Evolutionary conservation across 805 yeast genomes (phyloP).

Genomic region (Cyberlindnera mississippiensis): DNA sequence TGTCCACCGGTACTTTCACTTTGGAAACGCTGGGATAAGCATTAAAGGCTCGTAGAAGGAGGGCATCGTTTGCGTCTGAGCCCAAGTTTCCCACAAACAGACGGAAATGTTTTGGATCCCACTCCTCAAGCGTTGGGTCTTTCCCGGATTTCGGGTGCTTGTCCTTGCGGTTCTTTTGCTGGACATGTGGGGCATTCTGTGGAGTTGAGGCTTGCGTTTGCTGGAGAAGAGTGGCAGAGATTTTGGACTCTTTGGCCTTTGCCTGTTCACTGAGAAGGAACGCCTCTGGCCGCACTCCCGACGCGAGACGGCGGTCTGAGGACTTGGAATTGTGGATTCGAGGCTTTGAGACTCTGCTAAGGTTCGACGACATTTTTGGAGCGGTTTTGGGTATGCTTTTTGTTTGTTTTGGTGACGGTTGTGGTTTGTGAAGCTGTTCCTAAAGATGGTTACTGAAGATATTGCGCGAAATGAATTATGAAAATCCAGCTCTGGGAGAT

Average conservation of each 20-base stretch:
- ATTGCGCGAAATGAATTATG: too few species aligned
- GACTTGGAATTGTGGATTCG: slow-evolving; percentile 26
- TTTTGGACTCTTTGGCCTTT: slow-evolving; percentile 9
- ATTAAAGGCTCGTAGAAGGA: slow-evolving; percentile 51
- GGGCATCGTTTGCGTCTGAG: slow-evolving; percentile 56
- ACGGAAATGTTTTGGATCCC: slow-evolving; percentile 70
- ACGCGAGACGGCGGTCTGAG: slow-evolving; percentile 56
- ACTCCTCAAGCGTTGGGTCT: slow-evolving; percentile 40
- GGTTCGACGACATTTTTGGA: not conserved
- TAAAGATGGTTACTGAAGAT: too few species aligned
- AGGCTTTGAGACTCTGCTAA: slow-evolving; percentile 14
- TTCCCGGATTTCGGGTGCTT: not conserved
- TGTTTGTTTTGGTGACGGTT: too few species aligned
- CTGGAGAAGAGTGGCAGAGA: slow-evolving; percentile 9
- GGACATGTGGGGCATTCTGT: not conserved
- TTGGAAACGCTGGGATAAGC: slow-evolving; percentile 51
- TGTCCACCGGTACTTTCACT: slow-evolving; percentile 56
- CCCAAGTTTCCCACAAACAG: slow-evolving; percentile 75
- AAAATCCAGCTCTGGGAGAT: too few species aligned
- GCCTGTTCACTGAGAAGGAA: slow-evolving; percentile 33
- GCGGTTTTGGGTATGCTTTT: too few species aligned
- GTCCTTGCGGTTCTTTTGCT: not conserved
- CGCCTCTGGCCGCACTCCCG: slow-evolving; percentile 43
- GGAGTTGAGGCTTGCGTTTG: slow-evolving; percentile 5
- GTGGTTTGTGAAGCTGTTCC: too few species aligned